These are phyloP conservation scores for Xylaria grammica DNA, from an alignment of 495 filamentous ascomycete genomes.

Conservation along the genomic window DNA sequence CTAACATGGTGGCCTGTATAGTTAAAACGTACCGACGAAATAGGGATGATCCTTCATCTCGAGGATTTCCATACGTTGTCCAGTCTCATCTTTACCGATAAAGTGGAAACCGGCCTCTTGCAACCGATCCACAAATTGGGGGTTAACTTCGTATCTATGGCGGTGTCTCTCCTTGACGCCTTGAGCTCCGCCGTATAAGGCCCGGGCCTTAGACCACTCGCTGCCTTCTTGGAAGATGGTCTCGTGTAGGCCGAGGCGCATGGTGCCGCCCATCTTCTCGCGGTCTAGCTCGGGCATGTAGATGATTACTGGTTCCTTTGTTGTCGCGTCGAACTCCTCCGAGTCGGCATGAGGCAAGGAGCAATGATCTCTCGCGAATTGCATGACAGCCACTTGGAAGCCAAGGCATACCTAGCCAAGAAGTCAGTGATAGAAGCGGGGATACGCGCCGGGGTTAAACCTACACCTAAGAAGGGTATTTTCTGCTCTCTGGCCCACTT, in stretches of 20 bases:
- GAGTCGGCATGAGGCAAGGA: conserved; percentile 64
- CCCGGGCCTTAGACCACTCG: conserved; percentile 80
- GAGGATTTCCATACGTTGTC: conserved; percentile 88
- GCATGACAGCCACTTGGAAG: conserved; percentile 93
- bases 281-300: conserved; percentile 84
- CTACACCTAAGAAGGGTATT: conserved; percentile 75
- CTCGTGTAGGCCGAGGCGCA: conserved; percentile 82
- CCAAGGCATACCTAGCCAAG: conserved; percentile 74
- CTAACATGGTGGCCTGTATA: conserved; percentile 30
- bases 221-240: conserved; percentile 76
- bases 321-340: conserved; percentile 66
- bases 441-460: neutral
- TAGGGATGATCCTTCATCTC: conserved; percentile 90
- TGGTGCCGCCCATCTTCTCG: conserved; percentile 81
- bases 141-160: conserved; percentile 80
- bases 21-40: conserved; percentile 66
- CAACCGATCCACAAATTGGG: conserved; percentile 64
- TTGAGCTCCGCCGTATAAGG: conserved; percentile 67
- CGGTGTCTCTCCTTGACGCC: conserved; percentile 70
- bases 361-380: conserved; percentile 78
- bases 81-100: conserved; percentile 79
- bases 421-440: conserved; percentile 4
- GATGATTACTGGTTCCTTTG: conserved; percentile 70
- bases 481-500: conserved; percentile 84
- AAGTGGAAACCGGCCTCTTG: conserved; percentile 65